Base-by-base conservation (phyloP, 257 asterid genomes). In the Fraxinus cuspidata region DNA sequence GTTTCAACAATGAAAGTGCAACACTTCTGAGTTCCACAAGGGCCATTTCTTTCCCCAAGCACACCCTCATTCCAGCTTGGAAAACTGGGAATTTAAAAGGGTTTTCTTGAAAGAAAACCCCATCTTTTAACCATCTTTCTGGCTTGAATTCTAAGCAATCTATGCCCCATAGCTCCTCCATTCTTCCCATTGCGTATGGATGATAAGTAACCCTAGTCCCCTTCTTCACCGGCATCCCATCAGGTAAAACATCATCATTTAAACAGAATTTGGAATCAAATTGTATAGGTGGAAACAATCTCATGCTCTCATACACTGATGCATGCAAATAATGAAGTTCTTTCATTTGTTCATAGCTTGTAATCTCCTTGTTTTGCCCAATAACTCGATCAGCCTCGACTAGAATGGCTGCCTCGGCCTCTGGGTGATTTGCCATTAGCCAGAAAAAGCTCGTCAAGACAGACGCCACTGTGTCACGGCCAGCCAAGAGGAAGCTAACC, bases 101-200 rank as follows among this genome's bases (percentile, higher is more conserved):
- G 83, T 86, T 86, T 81, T 81, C 86, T 69, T 83, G 84, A 5
- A 60, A 69, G 31, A 86, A 86, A 3, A 81, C 53, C 2, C 89
- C 86, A 37, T 83, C 87, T 19, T 75, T 86, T 73, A 86, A 49
- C 89, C 89, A 86, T 74, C 89, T 79, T 47, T 83, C 82, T 1
- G 89, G 89, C 49, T 83, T 86, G 73, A 86, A 86, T 19, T 79
- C 81, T n/a, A 86, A 71, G 77, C 86, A 77, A 79, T 86, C 87
- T 5, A 72, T 29, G 27, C 89, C 89, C 89, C 89, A 86, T 0
- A 86, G 79, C 4, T 37, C 78, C 31, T 83, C 89, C 84, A 83
- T 86, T 78, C 89, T 72, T 0, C 89, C 89, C 89, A 86, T 86
- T 2, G 87, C 89, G 38, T 86, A 86, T 5, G 89, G 87, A 77